A percentile compares a stretch with the other conserved stretches of the same genome.
phyloP scores from a whole-genome alignment of 495 filamentous ascomycete genomes.

The Astrothelium macrocarpum region DNA sequence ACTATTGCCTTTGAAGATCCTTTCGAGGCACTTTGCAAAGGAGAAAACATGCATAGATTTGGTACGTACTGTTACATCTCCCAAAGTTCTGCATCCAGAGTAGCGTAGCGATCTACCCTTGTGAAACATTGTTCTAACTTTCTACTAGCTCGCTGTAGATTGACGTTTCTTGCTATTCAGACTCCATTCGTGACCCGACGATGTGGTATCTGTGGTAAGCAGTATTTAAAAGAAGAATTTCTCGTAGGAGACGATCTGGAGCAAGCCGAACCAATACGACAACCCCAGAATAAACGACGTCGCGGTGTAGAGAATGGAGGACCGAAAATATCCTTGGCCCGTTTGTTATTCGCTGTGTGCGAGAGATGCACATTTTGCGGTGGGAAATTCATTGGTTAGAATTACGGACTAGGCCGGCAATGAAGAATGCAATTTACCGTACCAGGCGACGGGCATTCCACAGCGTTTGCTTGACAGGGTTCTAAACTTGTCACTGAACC shows the following conservation, averaged over 20 bases:
- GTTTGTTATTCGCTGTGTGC: conserved; percentile 9
- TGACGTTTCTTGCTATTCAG: conserved; percentile 15
- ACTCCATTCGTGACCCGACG: conserved; percentile 9
- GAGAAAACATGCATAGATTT: background rate
- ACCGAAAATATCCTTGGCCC: conserved; percentile 7
- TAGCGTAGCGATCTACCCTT: background rate
- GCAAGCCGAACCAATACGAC: background rate
- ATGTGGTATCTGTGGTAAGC: conserved; percentile 13
- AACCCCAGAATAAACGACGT: background rate
- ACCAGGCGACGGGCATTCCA: background rate
- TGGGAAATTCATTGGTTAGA: conserved; percentile 12
- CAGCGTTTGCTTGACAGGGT: conserved; percentile 1
- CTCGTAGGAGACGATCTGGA: background rate
- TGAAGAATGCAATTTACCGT: conserved; percentile 5
- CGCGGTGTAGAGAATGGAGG: background rate
- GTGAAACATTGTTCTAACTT: background rate
- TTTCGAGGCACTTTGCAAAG: background rate
- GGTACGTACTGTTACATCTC: background rate
- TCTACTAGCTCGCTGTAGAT: conserved; percentile 8
- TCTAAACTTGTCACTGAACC: background rate
- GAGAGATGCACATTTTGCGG: conserved; percentile 14
- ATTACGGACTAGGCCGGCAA: background rate
- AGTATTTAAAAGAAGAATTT: conserved; percentile 11
- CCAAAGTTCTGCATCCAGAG: background rate
- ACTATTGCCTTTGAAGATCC: conserved; percentile 6